Percentiles rank a stretch among this genome's conserved stretches.
phyloP scores from a whole-genome alignment of 306 rosid species.

The Vigna nakashimae region DNA sequence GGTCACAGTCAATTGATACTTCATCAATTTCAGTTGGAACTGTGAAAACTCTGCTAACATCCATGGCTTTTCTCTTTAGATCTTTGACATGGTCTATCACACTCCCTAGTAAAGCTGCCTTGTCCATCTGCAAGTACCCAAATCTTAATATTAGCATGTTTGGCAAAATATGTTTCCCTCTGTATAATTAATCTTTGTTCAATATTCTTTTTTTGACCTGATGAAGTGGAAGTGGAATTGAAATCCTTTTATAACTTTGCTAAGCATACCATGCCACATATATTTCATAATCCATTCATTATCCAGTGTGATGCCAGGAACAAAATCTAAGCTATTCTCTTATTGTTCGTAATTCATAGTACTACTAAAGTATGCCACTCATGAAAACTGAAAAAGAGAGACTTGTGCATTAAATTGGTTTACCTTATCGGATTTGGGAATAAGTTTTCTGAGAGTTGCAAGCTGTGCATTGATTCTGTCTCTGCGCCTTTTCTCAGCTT shows the following conservation, averaged over 20 bases:
- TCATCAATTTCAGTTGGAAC: slow-evolving; percentile 91
- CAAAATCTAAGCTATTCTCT: not conserved
- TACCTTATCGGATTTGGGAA: slow-evolving; percentile 97
- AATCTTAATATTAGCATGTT: not conserved
- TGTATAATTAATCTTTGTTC: not conserved
- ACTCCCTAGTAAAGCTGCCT: slow-evolving; percentile 91
- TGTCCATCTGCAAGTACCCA: slow-evolving; percentile 80
- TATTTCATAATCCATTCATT: slow-evolving; percentile 12
- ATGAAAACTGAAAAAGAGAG: not conserved
- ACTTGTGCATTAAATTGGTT: not conserved
- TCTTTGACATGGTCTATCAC: slow-evolving; percentile 92
- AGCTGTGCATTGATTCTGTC: slow-evolving; percentile 96
- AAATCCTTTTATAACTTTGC: not conserved
- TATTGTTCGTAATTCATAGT: not conserved
- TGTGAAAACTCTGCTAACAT: slow-evolving; percentile 58
- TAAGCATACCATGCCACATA: slow-evolving; percentile 21
- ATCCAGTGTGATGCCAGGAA: slow-evolving; percentile 1
- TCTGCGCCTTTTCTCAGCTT: slow-evolving; percentile 92
- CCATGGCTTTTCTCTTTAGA: slow-evolving; percentile 85
- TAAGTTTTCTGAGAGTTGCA: slow-evolving; percentile 84
- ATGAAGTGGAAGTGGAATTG: not conserved
- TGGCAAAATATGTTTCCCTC: not conserved
- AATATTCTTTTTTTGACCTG: not conserved
- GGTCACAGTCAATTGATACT: slow-evolving; percentile 65
- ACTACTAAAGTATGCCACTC: not conserved